Evolutionary conservation across 345 rosid species (phyloP).

Genomic region (Melaleuca alternifolia): DNA sequence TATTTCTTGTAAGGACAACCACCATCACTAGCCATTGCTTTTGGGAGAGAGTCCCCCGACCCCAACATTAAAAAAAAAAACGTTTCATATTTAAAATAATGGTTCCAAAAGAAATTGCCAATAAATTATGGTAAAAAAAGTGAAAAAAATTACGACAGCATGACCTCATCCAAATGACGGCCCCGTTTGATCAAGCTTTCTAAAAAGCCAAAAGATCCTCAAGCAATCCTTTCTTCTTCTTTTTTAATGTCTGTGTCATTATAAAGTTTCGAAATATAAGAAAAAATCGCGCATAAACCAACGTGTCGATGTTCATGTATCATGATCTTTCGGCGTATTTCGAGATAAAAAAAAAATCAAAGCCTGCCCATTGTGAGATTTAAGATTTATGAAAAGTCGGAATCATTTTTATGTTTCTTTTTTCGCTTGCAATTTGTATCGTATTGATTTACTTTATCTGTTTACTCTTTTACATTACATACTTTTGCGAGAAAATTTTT

Average conservation of each 20-base stretch:
- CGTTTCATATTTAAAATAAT: neutral
- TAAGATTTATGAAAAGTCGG: neutral
- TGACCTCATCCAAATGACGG: neutral
- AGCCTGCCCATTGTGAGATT: neutral
- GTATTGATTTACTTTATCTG: neutral
- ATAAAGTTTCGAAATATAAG: neutral
- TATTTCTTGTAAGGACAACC: slow-evolving; percentile 14
- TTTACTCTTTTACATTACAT: neutral
- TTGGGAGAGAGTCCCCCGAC: neutral
- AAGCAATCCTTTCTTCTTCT: neutral
- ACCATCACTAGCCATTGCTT: slow-evolving; percentile 15
- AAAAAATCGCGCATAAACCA: neutral
- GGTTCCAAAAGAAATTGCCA: neutral
- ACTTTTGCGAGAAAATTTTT: neutral
- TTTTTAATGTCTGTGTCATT: too few species aligned
- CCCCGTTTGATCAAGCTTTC: neutral
- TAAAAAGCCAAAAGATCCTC: neutral
- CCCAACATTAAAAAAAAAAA: neutral
- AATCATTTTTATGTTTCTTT: neutral
- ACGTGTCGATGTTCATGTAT: neutral
- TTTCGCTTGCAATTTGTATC: neutral
- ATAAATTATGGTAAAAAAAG: neutral
- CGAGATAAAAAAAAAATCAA: neutral
- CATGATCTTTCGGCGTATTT: neutral
- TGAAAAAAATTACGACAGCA: neutral